A percentile compares a stretch with the other conserved stretches of the same genome.
phyloP scores from a whole-genome alignment of 768 basidiomycete species.

The Boletus edulis region DNA sequence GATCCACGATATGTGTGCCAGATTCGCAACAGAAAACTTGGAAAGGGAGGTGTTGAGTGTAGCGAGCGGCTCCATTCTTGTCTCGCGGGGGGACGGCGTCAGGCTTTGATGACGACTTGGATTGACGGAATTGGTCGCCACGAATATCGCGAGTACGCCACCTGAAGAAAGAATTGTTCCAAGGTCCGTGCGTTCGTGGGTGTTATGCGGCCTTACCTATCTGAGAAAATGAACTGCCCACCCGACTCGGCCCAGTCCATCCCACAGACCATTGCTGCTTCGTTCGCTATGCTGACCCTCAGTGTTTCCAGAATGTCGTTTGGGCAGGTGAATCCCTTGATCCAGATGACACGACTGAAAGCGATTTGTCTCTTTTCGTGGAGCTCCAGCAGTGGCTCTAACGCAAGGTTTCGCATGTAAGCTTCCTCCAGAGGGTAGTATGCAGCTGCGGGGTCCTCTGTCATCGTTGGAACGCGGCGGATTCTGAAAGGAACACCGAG shows the following conservation, averaged over 20 bases:
- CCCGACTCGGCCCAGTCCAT: slow-evolving; percentile 99
- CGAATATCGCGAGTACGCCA: slow-evolving; percentile 98
- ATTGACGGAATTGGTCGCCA: slow-evolving; percentile 97
- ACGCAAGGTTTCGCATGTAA: slow-evolving; percentile 85
- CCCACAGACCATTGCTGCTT: slow-evolving; percentile 98
- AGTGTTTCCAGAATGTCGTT: slow-evolving; percentile 97
- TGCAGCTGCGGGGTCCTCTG: slow-evolving; percentile 76
- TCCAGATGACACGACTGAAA: slow-evolving; percentile 92
- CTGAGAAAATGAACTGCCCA: slow-evolving; percentile 97
- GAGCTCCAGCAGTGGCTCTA: slow-evolving; percentile 89
- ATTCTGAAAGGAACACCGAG: slow-evolving; percentile 94
- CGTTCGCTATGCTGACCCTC: slow-evolving; percentile 84
- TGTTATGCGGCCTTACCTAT: slow-evolving; percentile 56
- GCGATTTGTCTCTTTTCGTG: slow-evolving; percentile 70
- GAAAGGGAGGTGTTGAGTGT: slow-evolving; percentile 91
- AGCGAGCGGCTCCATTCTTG: slow-evolving; percentile 73
- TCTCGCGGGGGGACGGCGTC: slow-evolving; percentile 94
- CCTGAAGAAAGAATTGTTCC: slow-evolving; percentile 36
- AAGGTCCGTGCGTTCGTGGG: background rate
- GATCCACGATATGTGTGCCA: slow-evolving; percentile 96
- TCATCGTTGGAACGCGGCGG: slow-evolving; percentile 90
- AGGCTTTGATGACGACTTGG: slow-evolving; percentile 87
- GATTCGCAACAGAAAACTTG: slow-evolving; percentile 99
- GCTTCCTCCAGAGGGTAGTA: slow-evolving; percentile 98
- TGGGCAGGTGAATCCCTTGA: slow-evolving; percentile 98